Conservation (phyloP, 2,329 filamentous ascomycete species). For the Apiospora arundinis region DNA sequence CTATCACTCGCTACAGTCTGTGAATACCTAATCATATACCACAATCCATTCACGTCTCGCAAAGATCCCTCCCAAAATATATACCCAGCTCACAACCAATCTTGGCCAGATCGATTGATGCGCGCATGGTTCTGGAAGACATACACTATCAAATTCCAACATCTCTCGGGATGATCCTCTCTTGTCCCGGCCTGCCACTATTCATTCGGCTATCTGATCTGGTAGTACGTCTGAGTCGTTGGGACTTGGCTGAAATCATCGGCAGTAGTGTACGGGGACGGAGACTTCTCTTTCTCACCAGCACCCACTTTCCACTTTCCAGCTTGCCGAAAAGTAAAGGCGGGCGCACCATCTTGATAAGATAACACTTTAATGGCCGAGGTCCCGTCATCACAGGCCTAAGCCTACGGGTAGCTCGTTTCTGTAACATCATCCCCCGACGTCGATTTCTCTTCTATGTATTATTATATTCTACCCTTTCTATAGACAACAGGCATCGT, state of each 20-base stretch:
- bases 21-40: too few species aligned
- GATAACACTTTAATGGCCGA: slow-evolving; percentile 13
- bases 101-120: too few species aligned
- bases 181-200: background rate
- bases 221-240: slow-evolving; percentile 7
- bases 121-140: background rate
- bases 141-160: background rate
- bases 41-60: too few species aligned
- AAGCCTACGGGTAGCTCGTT: background rate
- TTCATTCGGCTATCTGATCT: slow-evolving; percentile 16
- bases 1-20: too few species aligned
- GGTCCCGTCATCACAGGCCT: slow-evolving; percentile 8
- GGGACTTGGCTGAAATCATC: background rate
- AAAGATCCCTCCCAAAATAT: background rate
- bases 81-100: too few species aligned
- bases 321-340: slow-evolving; percentile 13
- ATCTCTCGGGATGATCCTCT: background rate
- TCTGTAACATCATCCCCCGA: background rate
- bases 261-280: background rate
- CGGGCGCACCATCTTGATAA: slow-evolving; percentile 7
- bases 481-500: background rate
- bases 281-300: background rate
- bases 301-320: background rate
- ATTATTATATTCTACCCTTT: background rate
- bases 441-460: background rate